Base-by-base conservation (phyloP, 805 yeast species). In the Scheffersomyces stipitis region DNA sequence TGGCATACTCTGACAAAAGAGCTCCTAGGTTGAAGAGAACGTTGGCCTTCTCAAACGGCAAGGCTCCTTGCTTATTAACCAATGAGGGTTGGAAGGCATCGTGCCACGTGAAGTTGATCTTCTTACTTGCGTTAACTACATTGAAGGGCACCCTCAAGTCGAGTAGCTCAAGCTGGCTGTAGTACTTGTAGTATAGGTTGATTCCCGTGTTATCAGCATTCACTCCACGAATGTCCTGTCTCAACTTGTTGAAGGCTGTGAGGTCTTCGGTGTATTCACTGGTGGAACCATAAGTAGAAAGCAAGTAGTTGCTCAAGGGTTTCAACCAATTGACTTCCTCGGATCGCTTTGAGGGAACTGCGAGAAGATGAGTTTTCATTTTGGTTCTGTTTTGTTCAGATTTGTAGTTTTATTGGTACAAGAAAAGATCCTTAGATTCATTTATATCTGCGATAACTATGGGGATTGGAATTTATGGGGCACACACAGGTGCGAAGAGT, bases 31-130 rank as follows among this genome's bases (percentile, higher is more conserved):
- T 90, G 71, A 82, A 91, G 36, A 93, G 68, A 2, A 83, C 66
- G 17, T 85, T 77, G 0, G 96, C 96, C 62, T 91, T 91, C 53
- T 91, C 99, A 54, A 86, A 89, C 0, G 96, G 88, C 30, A 86
- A 52, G 0, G 96, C 83, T 50, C 76, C 76, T 55, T 90, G 96
- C n/a, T 83, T 69, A 41, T 74, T 74, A 10, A 71, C 62, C 1
- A 68, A 61, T 1, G 66, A 46, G 5, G 58, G 51, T 5, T 65
- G 64, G 52, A 81, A 86, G 4, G 93, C 83, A 54, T 90, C 96
- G 46, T 64, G 63, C 98, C 98, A 91, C 0, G 78, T 71, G 57
- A 90, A 91, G 37, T 75, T 72, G 8, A 83, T 55, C 39, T 72
- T 69, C 37, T 59, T 65, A 39, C 50, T 54, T 33, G 52, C 60